Conservation (phyloP, 1,284 basidiomycete genomes). For the Leccinum griseonigrum region DNA sequence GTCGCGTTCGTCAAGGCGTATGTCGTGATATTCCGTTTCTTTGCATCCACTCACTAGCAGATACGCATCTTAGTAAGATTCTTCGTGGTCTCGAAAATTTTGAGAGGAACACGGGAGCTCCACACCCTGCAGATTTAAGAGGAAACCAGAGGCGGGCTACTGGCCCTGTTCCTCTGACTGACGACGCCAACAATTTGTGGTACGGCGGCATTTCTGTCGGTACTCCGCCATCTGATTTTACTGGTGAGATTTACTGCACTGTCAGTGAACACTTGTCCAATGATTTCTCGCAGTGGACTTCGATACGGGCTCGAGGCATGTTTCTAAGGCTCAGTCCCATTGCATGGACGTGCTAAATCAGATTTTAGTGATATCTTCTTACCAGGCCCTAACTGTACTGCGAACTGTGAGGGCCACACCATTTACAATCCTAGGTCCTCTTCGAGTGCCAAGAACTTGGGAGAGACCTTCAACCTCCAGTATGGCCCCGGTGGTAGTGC, state of each 20-base stretch:
- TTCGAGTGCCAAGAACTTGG: constrained; percentile 24
- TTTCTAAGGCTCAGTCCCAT: not conserved
- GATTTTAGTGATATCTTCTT: constrained; percentile 13
- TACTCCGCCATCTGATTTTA: constrained; percentile 15
- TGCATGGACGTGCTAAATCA: not conserved
- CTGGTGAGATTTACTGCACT: constrained; percentile 8
- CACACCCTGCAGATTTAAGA: constrained; percentile 6
- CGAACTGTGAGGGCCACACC: constrained; percentile 25
- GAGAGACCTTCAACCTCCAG: constrained; percentile 21
- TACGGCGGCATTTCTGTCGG: constrained; percentile 21
- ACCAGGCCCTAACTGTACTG: constrained; percentile 5
- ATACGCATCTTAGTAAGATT: constrained; percentile 16
- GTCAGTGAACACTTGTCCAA: not conserved
- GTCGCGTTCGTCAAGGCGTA: constrained; percentile 12
- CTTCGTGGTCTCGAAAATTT: constrained; percentile 12
- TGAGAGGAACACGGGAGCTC: constrained; percentile 14
- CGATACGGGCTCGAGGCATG: constrained; percentile 22
- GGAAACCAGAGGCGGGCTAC: not conserved
- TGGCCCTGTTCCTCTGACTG: constrained; percentile 17
- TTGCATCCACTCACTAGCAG: not conserved
- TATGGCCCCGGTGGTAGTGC: constrained; percentile 15
- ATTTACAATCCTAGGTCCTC: constrained; percentile 32
- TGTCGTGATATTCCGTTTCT: constrained; percentile 2
- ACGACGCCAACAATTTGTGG: constrained; percentile 14
- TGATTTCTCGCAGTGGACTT: constrained; percentile 13